Evolutionary conservation across 805 yeast genomes (phyloP), one percentile per base, ranked within the genome.

Genomic region (Myxozyma neglecta): DNA sequence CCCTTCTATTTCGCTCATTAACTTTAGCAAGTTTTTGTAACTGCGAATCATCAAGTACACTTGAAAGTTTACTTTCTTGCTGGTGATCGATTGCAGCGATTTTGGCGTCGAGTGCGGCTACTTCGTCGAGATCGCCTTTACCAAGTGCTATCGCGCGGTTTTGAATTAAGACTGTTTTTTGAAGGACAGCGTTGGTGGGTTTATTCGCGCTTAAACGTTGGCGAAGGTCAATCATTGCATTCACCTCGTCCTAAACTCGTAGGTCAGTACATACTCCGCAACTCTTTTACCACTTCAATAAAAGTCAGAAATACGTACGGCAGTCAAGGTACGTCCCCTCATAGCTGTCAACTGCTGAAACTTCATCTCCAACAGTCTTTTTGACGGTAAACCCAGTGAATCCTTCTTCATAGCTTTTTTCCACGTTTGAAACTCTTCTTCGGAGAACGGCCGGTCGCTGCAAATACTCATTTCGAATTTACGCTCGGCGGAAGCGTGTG

Each of bases 1-100:
- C 81, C 69, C 84, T 88, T 73, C 96, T 83, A 75, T 94, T 94
- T 70, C 97, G 85, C 69, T 88, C 87, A 67, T 91, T 90, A 55
- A 91, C 89, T 67, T 83, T 84, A 47, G 88, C 83, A 77, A 90
- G 80, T 60, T 83, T 80, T 54, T 69, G 75, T 61, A 71, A 50
- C 10, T 61, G 61, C 9, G 70, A 56, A 24, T 61, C 65, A 20
- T 45, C 46, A 3, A 49, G 50, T 11, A 55, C 50, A 20, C 54
- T 48, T 1, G 56, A 35, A 49, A 42, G 54, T 40, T 36, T 42
- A 8, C 14, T 43, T 37, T 37, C 46, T 29, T 42, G 64, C 34
- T 37, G 50, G 20, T 49, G 50, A 40, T 72, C 76, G 35, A 76
- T 61, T 32, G 57, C 65, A 7, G 66, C 70, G 29, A 78, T 68